These are phyloP conservation scores for Aspergillus affinis DNA, from an alignment of 495 filamentous ascomycete genomes.

Conservation along the genomic window DNA sequence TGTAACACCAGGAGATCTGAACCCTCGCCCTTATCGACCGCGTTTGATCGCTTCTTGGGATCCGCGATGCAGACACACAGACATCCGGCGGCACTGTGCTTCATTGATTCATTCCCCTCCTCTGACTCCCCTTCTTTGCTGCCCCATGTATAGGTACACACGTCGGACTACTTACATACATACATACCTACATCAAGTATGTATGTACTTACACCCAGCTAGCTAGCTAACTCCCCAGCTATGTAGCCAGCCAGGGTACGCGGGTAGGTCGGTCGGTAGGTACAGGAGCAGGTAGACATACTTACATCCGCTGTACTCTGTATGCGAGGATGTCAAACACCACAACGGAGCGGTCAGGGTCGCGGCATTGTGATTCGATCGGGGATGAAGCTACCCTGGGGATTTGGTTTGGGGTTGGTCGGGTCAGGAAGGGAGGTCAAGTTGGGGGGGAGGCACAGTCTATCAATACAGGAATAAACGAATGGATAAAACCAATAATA, in stretches of 20 bases:
- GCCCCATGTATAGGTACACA: slow-evolving; percentile 7
- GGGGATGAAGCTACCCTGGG: background rate
- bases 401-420: slow-evolving; percentile 9
- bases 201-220: too few species aligned
- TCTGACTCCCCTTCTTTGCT: background rate
- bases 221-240: background rate
- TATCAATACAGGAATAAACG: background rate
- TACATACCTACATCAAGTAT: background rate
- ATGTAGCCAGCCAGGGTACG: background rate
- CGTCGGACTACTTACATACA: background rate
- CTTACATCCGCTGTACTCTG: slow-evolving; percentile 12
- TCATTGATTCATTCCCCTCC: background rate
- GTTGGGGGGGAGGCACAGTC: too few species aligned
- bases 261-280: background rate
- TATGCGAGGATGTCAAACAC: slow-evolving; percentile 16
- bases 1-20: background rate
- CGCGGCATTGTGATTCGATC: slow-evolving; percentile 5
- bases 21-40: background rate
- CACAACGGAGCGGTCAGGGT: slow-evolving; percentile 14
- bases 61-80: slow-evolving; percentile 2
- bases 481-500: too few species aligned
- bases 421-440: slow-evolving; percentile 2
- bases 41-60: background rate
- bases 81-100: background rate
- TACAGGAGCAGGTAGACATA: slow-evolving; percentile 8